Evolutionary conservation across 805 yeast genomes (phyloP).

Genomic region (Ogataea philodendri): DNA sequence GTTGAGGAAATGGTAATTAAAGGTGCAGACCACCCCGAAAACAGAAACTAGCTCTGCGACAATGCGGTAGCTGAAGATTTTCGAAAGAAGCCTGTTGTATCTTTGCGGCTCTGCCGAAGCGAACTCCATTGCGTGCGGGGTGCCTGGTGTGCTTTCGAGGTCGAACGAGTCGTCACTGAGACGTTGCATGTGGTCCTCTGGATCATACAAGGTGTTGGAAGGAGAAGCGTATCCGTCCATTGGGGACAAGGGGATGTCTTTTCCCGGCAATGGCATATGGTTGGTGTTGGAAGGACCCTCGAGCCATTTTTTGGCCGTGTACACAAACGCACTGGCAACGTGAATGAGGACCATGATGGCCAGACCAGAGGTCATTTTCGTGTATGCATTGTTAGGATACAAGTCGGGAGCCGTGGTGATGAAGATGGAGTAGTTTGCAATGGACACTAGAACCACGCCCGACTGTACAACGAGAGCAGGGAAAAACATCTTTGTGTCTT

Average conservation of each 20-base stretch:
- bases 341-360: constrained; percentile 54
- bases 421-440: constrained; percentile 56
- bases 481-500: constrained; percentile 60
- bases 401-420: constrained; percentile 58
- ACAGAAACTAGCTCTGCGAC: constrained; percentile 16
- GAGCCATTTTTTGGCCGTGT: constrained; percentile 45
- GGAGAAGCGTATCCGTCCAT: constrained; percentile 29
- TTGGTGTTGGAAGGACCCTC: constrained; percentile 18
- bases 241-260: constrained; percentile 31
- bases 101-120: constrained; percentile 13
- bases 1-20: constrained; percentile 52
- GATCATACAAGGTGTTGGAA: constrained; percentile 37
- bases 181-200: constrained; percentile 22
- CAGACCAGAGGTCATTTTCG: constrained; percentile 61
- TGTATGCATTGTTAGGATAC: constrained; percentile 77
- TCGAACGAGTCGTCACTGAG: constrained; percentile 27
- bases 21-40: constrained; percentile 33
- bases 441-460: constrained; percentile 44
- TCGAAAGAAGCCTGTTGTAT: constrained; percentile 36
- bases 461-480: constrained; percentile 55
- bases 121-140: too few species aligned
- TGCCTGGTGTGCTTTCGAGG: constrained; percentile 16
- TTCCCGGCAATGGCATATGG: constrained; percentile 14
- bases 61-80: constrained; percentile 34
- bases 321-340: constrained; percentile 50